Evolutionary conservation across 352 stramenopile genomes (phyloP), one percentile per base, ranked within the genome.

Genomic region (Globisporangium megalacanthum): DNA sequence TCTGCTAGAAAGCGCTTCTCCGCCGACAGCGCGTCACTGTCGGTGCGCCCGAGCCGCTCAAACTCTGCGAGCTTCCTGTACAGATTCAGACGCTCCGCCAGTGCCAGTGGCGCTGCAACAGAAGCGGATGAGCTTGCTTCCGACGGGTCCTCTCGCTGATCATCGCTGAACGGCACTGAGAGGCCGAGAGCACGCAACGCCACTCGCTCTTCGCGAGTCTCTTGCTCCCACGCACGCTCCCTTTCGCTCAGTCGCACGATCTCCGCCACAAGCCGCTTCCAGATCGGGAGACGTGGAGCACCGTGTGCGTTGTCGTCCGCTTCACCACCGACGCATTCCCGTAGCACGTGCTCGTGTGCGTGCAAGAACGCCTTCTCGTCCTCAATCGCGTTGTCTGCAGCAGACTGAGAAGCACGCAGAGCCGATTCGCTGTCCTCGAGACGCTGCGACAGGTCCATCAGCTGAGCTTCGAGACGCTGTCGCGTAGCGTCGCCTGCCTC

Each of bases 171-270:
- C 25, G 25, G 4, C 25, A 29, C 4, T 29, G 4, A 15, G 1
- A 77, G 41, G 4, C 19, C 64, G 13, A 66, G 52, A 4, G 54
- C 36, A 3, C 60, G 33, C 2, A 79, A 41, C 29, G 61, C 68
- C 0, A 15, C 6, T 4, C 22, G 59, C 52, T 79, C 71, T 5
- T 60, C 49, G 15, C 25, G 36, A 0, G 65, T 35, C 1, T 67
- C 66, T 9, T 56, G 37, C 2, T 73, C 45, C 0, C 45, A 44
- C 17, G 65, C 39, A 1, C 29, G 60, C 14, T 68, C 56, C 10
- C 4, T 4, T 11, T 25, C 45, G n/a, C 45, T n/a, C 1, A 60
- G n/a, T 14, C 58, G 58, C 13, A 11, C 3, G 9, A 57, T 36
- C 39, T 51, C 47, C n/a, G 33, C 6, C 9, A 52, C 47, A 8